phyloP scores from a whole-genome alignment of 2,329 filamentous ascomycete species.

The Pestalotiopsis sp. region DNA sequence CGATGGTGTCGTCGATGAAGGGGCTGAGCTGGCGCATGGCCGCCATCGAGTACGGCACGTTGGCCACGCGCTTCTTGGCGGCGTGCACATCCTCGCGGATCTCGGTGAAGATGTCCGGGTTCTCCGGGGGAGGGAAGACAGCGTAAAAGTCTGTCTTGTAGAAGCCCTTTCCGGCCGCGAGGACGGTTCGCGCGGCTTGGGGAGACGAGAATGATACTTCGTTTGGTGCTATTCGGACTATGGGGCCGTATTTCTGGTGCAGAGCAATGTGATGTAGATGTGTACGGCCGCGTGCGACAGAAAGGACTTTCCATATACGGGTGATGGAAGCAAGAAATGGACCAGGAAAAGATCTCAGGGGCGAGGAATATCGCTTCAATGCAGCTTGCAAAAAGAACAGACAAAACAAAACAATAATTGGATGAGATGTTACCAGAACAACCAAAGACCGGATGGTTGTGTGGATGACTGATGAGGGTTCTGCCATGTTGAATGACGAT shows the following conservation, averaged over 20 bases:
- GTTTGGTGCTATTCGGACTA: constrained; percentile 52
- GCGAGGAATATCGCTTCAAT: constrained; percentile 37
- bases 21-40: constrained; percentile 54
- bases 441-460: constrained; percentile 30
- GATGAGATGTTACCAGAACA: constrained; percentile 34
- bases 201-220: constrained; percentile 51
- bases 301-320: constrained; percentile 46
- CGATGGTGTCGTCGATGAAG: constrained; percentile 55
- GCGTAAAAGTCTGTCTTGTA: constrained; percentile 56
- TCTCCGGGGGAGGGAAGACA: constrained; percentile 59
- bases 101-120: constrained; percentile 62
- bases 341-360: constrained; percentile 30
- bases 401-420: constrained; percentile 30
- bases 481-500: background rate
- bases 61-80: constrained; percentile 56
- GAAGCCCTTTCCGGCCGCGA: constrained; percentile 54
- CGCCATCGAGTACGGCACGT: constrained; percentile 55
- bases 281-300: constrained; percentile 40
- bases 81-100: constrained; percentile 57
- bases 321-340: constrained; percentile 32
- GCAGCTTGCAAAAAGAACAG: constrained; percentile 32
- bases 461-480: constrained; percentile 23
- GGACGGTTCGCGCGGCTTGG: constrained; percentile 45
- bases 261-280: constrained; percentile 47
- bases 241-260: constrained; percentile 47